These are phyloP conservation scores for Solanum hybrid DNA, from an alignment of 305 asterid genomes.

Conservation along the genomic window DNA sequence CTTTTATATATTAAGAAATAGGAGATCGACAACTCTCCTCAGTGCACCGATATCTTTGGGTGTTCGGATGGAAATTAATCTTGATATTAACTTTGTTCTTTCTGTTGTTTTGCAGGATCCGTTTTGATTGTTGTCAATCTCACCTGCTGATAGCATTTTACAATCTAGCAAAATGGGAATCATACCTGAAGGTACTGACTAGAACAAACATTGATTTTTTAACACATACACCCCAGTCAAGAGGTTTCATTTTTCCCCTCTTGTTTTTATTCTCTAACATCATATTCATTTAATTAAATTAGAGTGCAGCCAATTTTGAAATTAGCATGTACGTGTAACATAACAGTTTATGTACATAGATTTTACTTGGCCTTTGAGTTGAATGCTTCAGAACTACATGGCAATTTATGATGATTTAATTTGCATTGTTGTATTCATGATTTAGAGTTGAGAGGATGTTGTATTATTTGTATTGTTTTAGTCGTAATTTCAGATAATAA, in stretches of 20 bases:
- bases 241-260: neutral
- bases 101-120: neutral
- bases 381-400: neutral
- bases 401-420: neutral
- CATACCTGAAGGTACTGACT: neutral
- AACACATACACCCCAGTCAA: neutral
- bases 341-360: neutral
- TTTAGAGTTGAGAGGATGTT: neutral
- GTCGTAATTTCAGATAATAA: neutral
- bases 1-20: neutral
- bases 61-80: neutral
- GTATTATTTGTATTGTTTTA: neutral
- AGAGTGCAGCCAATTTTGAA: neutral
- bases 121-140: neutral
- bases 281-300: neutral
- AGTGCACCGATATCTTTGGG: neutral
- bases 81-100: neutral
- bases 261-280: neutral
- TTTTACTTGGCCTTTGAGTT: neutral
- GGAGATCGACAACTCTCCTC: neutral
- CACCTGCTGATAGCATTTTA: neutral
- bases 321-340: neutral
- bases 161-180: neutral
- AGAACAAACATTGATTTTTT: neutral
- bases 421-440: neutral